These are phyloP conservation scores for Penicillium cinerascens DNA, from an alignment of 495 filamentous ascomycete species.

Conservation along the genomic window DNA sequence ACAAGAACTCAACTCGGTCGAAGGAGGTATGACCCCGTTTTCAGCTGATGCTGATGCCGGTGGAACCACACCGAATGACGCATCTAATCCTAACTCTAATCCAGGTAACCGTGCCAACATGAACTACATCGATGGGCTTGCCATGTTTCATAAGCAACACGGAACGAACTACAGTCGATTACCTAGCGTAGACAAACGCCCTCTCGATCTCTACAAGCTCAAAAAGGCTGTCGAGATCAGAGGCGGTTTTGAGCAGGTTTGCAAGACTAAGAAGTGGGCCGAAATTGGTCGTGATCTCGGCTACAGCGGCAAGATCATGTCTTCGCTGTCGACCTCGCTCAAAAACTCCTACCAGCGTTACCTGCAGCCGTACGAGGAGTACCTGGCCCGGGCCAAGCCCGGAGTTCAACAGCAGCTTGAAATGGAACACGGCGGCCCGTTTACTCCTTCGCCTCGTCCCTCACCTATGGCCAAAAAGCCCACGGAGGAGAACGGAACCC, in stretches of 20 bases:
- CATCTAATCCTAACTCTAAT: slow-evolving; percentile 34
- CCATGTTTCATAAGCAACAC: slow-evolving; percentile 96
- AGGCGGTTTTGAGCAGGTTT: slow-evolving; percentile 92
- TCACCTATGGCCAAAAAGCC: slow-evolving; percentile 74
- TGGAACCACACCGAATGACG: slow-evolving; percentile 30
- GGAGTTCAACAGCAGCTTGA: slow-evolving; percentile 96
- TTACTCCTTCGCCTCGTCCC: slow-evolving; percentile 84
- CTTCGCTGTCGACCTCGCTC: slow-evolving; percentile 94
- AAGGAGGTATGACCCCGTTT: slow-evolving; percentile 76
- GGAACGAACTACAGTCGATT: slow-evolving; percentile 91
- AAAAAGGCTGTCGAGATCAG: slow-evolving; percentile 95
- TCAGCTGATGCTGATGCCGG: slow-evolving; percentile 32
- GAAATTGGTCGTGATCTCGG: slow-evolving; percentile 96
- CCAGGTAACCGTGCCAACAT: slow-evolving; percentile 90
- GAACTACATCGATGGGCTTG: slow-evolving; percentile 91
- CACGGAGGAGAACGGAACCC: slow-evolving; percentile 55
- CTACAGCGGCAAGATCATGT: slow-evolving; percentile 99
- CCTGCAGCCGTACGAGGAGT: slow-evolving; percentile 96
- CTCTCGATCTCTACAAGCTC: slow-evolving; percentile 89
- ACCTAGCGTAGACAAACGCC: slow-evolving; percentile 96
- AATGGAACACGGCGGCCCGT: slow-evolving; percentile 85
- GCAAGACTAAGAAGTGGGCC: slow-evolving; percentile 98
- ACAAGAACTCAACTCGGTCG: slow-evolving; percentile 96
- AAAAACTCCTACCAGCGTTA: slow-evolving; percentile 98
- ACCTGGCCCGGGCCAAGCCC: slow-evolving; percentile 85